Percentiles rank a stretch among this genome's conserved stretches.
These are phyloP conservation scores for Fusarium temperatum DNA, from an alignment of 2,329 filamentous ascomycete species.

Conservation along the genomic window DNA sequence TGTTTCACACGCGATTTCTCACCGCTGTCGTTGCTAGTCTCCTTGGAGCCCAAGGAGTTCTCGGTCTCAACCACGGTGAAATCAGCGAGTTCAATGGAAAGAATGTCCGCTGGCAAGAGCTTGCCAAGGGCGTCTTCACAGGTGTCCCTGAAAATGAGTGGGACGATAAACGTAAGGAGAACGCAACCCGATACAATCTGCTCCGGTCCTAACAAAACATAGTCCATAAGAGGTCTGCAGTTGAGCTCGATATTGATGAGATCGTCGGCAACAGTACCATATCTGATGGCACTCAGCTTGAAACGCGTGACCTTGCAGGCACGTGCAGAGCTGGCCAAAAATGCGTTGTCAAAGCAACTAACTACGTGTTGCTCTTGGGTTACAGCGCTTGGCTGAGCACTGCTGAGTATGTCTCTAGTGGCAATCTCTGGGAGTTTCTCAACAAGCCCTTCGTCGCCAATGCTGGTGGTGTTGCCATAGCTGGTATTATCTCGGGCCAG, in stretches of 20 bases:
- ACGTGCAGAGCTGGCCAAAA: neutral
- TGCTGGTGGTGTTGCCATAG: neutral
- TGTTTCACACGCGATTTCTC: neutral
- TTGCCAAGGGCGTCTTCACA: neutral
- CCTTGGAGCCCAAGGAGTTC: neutral
- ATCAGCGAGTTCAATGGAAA: neutral
- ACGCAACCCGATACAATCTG: accelerated
- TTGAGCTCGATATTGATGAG: neutral
- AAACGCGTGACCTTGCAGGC: neutral
- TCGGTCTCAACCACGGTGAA: neutral
- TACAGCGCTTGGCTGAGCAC: neutral
- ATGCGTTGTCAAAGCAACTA: neutral
- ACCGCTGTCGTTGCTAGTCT: neutral
- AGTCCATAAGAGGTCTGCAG: neutral
- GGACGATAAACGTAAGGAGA: neutral
- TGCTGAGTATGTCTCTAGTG: neutral
- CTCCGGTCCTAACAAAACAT: neutral
- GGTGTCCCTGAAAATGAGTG: neutral
- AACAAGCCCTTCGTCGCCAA: neutral
- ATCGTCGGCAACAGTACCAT: neutral
- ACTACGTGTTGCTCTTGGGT: neutral
- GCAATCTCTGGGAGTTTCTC: neutral
- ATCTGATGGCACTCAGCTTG: neutral
- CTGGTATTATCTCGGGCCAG: neutral
- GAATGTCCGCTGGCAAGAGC: neutral